A percentile compares a stretch with the other conserved stretches of the same genome.
These are phyloP conservation scores for Thecaphora thlaspeos DNA, from an alignment of 1,284 basidiomycete genomes.

Conservation along the genomic window DNA sequence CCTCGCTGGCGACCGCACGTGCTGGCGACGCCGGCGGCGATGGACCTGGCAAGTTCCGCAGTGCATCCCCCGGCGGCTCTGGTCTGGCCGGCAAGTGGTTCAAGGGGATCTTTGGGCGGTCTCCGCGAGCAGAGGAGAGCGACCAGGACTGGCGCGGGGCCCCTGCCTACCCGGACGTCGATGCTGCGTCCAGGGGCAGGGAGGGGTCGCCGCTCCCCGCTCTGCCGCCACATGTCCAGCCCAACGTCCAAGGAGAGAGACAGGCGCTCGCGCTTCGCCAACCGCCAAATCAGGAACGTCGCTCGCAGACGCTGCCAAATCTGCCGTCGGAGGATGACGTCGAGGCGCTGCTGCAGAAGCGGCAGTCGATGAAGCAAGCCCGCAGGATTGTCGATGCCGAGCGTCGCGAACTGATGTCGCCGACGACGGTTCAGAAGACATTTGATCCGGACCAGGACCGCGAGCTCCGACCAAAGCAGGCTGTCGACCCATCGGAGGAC, in stretches of 20 bases:
- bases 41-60: not conserved
- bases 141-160: constrained; percentile 12
- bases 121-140: constrained; percentile 25
- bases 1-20: constrained; percentile 1
- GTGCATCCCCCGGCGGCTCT: constrained; percentile 6
- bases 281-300: not conserved
- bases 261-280: not conserved
- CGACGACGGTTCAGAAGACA: constrained; percentile 3
- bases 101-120: constrained; percentile 45
- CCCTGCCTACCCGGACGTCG: not conserved
- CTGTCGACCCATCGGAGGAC: constrained; percentile 15
- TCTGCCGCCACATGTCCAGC: not conserved
- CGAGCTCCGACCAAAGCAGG: constrained; percentile 15
- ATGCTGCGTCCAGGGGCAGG: not conserved
- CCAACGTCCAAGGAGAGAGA: not conserved
- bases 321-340: constrained; percentile 27
- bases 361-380: constrained; percentile 43
- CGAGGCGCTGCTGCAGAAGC: constrained; percentile 40
- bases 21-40: not conserved
- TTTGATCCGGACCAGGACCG: constrained; percentile 21
- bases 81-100: constrained; percentile 34
- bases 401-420: constrained; percentile 23
- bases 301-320: not conserved
- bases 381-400: constrained; percentile 50
- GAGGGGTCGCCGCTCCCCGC: not conserved